Evolutionary conservation across 75 land plant genomes (phyloP), one percentile per base, ranked within the genome.

Genomic region (Sequoia sempervirens): DNA sequence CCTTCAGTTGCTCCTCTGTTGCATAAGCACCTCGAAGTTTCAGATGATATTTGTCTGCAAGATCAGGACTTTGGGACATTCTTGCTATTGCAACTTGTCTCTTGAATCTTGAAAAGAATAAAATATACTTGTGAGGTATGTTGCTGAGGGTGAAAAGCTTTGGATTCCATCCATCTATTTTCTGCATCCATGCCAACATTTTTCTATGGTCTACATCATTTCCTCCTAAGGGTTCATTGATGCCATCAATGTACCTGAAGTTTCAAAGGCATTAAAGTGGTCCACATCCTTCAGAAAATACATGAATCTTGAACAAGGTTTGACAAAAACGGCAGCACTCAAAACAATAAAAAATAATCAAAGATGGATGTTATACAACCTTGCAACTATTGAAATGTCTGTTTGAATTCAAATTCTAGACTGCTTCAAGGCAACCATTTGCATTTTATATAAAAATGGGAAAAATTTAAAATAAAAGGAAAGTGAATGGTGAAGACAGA

Each of bases 111-210:
- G 95, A 87, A 66, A 94, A 93, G 75, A 81, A 89, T 14, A 78
- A 52, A 0, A 94, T 88, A 53, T 92, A 83, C 79, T 94, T 93
- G 11, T 83, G 81, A 2, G 98, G 98, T 23, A 94, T 75, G 61
- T 92, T 91, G 56, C 87, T 88, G 17, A 97, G 91, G 1, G 99
- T 97, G 84, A 97, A 97, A 5, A 84, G 88, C 73, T 92, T 94
- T 52, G 95, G 92, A 61, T 96, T 89, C 99, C 99, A 97, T 36
- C 56, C 87, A 84, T 97, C 92, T 34, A 97, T 91, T 84, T 91
- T 94, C n/a, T 83, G 85, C 89, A 96, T 91, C 99, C 98, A 97
- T 79, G 88, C 86, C 6, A 88, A 13, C 3, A 90, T 88, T 82
- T 87, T 85, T n/a, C 82, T 82, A 50, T 84, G 86, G 43, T 89